Evolutionary conservation across 202 grass and related monocot species (phyloP).

Genomic region (Eragrostis tef): DNA sequence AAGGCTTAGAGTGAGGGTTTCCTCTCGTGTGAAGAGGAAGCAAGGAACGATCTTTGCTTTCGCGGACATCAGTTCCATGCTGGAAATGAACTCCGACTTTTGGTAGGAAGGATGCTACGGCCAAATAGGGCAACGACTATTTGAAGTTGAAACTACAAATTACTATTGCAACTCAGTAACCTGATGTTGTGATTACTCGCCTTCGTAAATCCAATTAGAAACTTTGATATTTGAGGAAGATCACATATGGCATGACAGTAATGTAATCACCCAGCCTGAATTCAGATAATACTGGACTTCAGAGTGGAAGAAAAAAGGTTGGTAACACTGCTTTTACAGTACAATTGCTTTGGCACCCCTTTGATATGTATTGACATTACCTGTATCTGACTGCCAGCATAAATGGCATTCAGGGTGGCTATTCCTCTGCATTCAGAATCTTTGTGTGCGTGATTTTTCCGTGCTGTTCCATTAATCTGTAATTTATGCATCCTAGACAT

Average conservation of each 20-base stretch:
- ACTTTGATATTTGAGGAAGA: neutral
- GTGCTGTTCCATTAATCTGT: constrained; percentile 45
- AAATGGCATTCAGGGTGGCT: neutral
- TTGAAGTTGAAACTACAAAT: neutral
- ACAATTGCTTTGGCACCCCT: neutral
- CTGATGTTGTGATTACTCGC: neutral
- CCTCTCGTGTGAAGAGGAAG: constrained; percentile 5
- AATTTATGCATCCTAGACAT: constrained; percentile 70
- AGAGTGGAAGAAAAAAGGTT: neutral
- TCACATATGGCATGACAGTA: constrained; percentile 1
- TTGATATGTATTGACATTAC: neutral
- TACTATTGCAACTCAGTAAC: constrained; percentile 4
- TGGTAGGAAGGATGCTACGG: neutral
- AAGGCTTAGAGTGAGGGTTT: constrained; percentile 16
- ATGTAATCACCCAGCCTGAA: neutral
- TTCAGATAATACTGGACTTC: neutral
- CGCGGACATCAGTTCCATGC: neutral
- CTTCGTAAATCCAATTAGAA: neutral
- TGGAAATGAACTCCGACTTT: constrained; percentile 17
- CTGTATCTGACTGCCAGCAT: neutral
- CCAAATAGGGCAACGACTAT: neutral
- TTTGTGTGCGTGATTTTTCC: neutral
- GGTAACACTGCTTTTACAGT: neutral
- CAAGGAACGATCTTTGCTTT: constrained; percentile 14
- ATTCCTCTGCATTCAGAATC: neutral